These are phyloP conservation scores for Medicago lupulina DNA, from an alignment of 306 rosid species.

Conservation along the genomic window DNA sequence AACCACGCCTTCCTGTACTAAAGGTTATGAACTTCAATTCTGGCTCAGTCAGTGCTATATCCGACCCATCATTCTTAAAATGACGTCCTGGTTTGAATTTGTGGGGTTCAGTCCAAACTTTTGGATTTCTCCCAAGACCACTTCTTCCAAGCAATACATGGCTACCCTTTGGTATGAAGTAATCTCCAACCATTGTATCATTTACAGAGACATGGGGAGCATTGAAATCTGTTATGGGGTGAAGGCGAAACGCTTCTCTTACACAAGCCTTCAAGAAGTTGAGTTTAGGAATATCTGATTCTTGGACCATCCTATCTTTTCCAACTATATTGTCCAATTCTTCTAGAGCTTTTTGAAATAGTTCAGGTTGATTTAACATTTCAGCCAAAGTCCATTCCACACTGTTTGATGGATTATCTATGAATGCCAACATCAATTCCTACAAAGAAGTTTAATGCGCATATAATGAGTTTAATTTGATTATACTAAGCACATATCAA, in stretches of 20 bases:
- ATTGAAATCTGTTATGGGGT: conserved; percentile 50
- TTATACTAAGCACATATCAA: not conserved
- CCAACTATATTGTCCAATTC: conserved; percentile 53
- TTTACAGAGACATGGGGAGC: conserved; percentile 44
- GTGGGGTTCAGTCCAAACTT: conserved; percentile 44
- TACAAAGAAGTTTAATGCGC: not conserved
- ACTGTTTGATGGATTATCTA: conserved; percentile 54
- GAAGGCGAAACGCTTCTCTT: conserved; percentile 55
- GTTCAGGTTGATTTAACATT: conserved; percentile 50
- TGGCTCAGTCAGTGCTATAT: conserved; percentile 26
- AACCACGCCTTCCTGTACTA: conserved; percentile 51
- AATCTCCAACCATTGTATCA: conserved; percentile 39
- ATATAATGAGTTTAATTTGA: not conserved
- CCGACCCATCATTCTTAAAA: not conserved
- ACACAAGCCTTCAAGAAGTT: conserved; percentile 48
- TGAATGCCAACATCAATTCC: conserved; percentile 46
- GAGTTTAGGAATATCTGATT: conserved; percentile 51
- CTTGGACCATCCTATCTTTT: conserved; percentile 45
- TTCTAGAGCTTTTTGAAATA: conserved; percentile 35
- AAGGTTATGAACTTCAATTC: conserved; percentile 43
- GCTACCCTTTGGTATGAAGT: conserved; percentile 58
- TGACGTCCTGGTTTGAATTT: conserved; percentile 53
- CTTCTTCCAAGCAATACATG: conserved; percentile 47
- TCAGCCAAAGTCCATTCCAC: conserved; percentile 58
- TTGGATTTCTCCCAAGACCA: conserved; percentile 45